phyloP scores from a whole-genome alignment of 1,284 basidiomycete genomes.

The Ustilago xerochloae region DNA sequence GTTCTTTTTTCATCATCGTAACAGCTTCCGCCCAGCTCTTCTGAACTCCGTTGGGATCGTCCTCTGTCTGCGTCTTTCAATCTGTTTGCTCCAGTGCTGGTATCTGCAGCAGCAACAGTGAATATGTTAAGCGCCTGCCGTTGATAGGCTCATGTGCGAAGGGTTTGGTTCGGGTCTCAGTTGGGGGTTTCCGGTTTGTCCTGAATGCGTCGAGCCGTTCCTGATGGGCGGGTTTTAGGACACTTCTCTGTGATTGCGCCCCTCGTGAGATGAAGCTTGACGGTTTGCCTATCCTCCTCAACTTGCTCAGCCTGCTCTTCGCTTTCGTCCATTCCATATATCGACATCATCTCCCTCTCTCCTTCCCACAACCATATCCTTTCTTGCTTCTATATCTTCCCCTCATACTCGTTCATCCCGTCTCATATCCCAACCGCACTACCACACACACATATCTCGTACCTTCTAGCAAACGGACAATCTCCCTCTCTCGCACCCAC shows the following conservation, averaged over 20 bases:
- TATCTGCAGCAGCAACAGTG: no score
- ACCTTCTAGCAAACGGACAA: background rate
- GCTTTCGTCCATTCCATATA: constrained; percentile 12
- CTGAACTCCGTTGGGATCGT: background rate
- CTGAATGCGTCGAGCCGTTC: constrained; percentile 6
- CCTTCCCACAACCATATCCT: background rate
- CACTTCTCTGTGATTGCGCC: constrained; percentile 8
- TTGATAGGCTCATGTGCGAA: background rate
- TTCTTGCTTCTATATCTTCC: background rate
- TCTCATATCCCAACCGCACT: background rate
- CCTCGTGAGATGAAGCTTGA: background rate
- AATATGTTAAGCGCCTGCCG: background rate
- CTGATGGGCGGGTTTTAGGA: constrained; percentile 26
- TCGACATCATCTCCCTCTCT: background rate
- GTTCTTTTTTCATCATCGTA: background rate
- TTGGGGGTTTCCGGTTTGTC: background rate
- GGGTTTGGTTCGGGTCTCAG: constrained; percentile 5
- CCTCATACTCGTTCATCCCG: background rate
- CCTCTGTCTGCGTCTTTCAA: background rate
- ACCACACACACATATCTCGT: background rate
- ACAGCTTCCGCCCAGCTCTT: background rate
- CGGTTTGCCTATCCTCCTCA: background rate
- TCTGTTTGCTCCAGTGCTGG: no score
- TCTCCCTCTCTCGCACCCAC: background rate
- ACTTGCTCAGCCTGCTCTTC: background rate